These are phyloP conservation scores for Schizopora paradoxa DNA, from an alignment of 1,284 basidiomycete species.

Conservation along the genomic window DNA sequence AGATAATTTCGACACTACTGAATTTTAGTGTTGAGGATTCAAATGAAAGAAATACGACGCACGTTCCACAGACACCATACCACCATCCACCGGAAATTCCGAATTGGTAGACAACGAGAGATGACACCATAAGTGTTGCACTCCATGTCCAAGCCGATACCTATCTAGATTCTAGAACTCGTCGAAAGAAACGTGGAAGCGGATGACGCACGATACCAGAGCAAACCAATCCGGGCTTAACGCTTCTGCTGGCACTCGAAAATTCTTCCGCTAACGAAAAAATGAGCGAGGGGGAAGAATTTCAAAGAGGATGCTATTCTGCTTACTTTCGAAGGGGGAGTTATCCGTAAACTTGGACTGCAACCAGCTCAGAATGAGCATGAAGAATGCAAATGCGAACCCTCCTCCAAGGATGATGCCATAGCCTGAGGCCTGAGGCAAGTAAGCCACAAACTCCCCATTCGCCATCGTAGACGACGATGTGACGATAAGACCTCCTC, in stretches of 20 bases:
- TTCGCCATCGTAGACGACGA: too few relatives aligned
- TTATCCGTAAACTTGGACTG: slow-evolving; percentile 15
- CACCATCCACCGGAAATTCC: slow-evolving; percentile 30
- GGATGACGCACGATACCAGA: slow-evolving; percentile 44
- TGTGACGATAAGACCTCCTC: too few relatives aligned
- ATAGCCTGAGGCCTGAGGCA: slow-evolving; percentile 17
- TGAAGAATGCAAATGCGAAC: slow-evolving; percentile 14
- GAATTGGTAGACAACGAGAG: slow-evolving; percentile 7
- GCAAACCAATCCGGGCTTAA: slow-evolving; percentile 58
- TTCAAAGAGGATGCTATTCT: not conserved
- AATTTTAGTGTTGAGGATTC: not conserved
- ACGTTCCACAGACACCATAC: slow-evolving; percentile 55
- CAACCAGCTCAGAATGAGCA: slow-evolving; percentile 15
- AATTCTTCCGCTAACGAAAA: slow-evolving; percentile 15
- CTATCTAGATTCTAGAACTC: not conserved
- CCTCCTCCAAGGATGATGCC: slow-evolving; percentile 16
- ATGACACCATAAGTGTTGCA: slow-evolving; percentile 38
- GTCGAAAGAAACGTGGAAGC: not conserved
- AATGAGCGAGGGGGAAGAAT: not conserved
- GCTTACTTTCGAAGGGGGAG: slow-evolving; percentile 17
- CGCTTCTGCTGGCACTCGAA: slow-evolving; percentile 16
- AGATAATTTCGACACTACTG: slow-evolving; percentile 53
- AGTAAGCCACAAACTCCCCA: slow-evolving; percentile 11
- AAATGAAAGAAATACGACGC: slow-evolving; percentile 1
- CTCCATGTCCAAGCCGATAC: slow-evolving; percentile 60